These are phyloP conservation scores for Ascosphaera acerosa DNA, from an alignment of 2,329 filamentous ascomycete genomes.

Conservation along the genomic window DNA sequence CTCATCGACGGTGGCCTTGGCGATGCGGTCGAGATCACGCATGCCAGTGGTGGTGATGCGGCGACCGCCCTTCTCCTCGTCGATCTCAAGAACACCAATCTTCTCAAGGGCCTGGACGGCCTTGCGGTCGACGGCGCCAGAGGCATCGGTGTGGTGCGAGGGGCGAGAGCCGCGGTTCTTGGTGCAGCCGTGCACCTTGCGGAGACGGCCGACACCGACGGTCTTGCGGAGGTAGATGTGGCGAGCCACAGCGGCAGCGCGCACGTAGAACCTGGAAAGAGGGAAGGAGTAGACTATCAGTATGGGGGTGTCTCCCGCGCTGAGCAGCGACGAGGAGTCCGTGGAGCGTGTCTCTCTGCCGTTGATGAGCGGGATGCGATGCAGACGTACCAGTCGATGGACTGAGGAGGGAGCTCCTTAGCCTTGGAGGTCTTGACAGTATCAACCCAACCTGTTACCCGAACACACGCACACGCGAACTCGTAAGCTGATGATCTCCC, in stretches of 20 bases:
- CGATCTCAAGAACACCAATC: conserved; percentile 92
- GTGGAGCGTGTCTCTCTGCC: neutral
- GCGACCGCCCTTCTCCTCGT: conserved; percentile 96
- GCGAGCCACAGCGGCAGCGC: conserved; percentile 82
- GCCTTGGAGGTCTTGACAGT: conserved; percentile 94
- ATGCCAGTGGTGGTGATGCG: conserved; percentile 95
- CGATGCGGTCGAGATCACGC: conserved; percentile 95
- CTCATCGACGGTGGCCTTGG: conserved; percentile 38
- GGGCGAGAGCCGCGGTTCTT: conserved; percentile 92
- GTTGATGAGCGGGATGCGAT: too few species aligned
- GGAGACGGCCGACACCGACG: conserved; percentile 90
- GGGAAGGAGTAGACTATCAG: conserved; percentile 2
- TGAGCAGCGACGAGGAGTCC: too few species aligned
- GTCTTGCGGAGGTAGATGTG: conserved; percentile 99
- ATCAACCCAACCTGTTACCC: conserved; percentile 68
- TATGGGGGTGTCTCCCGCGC: neutral
- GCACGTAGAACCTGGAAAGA: conserved; percentile 41
- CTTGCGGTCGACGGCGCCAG: conserved; percentile 90
- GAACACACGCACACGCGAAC: too few species aligned
- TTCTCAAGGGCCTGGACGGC: conserved; percentile 94
- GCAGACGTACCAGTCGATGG: conserved; percentile 82
- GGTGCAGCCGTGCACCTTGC: conserved; percentile 84
- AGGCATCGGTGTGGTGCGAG: conserved; percentile 86
- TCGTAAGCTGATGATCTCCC: too few species aligned
- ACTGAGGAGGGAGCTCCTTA: conserved; percentile 95